Evolutionary conservation across 2,329 filamentous ascomycete species (phyloP), one percentile per base, ranked within the genome.

Genomic region (Dothistroma septosporum): DNA sequence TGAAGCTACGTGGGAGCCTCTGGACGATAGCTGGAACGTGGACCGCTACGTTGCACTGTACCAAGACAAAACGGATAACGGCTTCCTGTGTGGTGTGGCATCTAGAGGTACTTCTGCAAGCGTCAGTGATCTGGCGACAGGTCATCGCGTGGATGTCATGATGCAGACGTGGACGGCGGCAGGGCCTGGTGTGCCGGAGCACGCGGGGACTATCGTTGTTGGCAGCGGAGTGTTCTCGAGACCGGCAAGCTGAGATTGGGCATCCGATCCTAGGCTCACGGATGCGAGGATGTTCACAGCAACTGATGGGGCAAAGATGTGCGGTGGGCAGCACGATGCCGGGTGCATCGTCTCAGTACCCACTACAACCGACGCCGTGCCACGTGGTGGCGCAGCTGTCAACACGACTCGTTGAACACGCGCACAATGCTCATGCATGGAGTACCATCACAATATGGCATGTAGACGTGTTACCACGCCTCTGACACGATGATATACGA

Each of bases 21-120:
- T 58, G 21, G 58, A 61, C 1, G 52, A 49, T 4, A 48, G 32
- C 12, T 65, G 63, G 59, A 56, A 61, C 16, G 58, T 67, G 3
- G 58, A 65, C 22, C 57, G 61, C 1, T 67, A 67, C 52, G 61
- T 61, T 6, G 58, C 63, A 6, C 52, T 64, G 10, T 64, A 58
- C 33, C 31, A 55, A 31, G 55, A 62, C 22, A 60, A 61, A 57
- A 61, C 52, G 11, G 49, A 53, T 0, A 56, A 58, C 28, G 59
- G 62, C 9, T 66, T 59, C 19, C 50, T 66, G 7, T 53, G 54
- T 37, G 58, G 50, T 9, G 53, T 55, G 24, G 62, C 60, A 1
- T 59, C 57, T 1, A 53, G 47, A 16, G 58, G 62, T 3, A 60
- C 55, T 4, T 47, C 55, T 0, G 52, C 52, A 8, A 33, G 41